phyloP scores from a whole-genome alignment of 768 basidiomycete genomes.

The Kwoniella sp. region DNA sequence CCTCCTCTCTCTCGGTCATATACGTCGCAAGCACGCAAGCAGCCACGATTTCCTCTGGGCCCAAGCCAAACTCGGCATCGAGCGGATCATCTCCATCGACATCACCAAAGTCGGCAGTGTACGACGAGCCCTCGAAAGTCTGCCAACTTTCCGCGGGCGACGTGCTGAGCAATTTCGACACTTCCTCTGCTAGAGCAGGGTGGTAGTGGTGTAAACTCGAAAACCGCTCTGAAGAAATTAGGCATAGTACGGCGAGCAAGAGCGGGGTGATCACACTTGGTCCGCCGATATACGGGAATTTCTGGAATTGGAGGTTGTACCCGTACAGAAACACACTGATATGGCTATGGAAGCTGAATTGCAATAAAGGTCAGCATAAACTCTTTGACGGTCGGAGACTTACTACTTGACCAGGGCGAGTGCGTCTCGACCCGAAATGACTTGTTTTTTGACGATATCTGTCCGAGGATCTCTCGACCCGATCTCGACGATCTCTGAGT shows the following conservation, averaged over 20 bases:
- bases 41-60: constrained; percentile 47
- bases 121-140: constrained; percentile 13
- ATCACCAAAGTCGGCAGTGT: constrained; percentile 18
- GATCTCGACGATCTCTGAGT: constrained; percentile 15
- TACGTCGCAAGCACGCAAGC: constrained; percentile 31
- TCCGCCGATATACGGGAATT: constrained; percentile 41
- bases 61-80: constrained; percentile 46
- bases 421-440: constrained; percentile 28
- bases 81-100: constrained; percentile 27
- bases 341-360: constrained; percentile 34
- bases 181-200: constrained; percentile 21
- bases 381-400: constrained; percentile 15
- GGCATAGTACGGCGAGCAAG: constrained; percentile 39
- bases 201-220: constrained; percentile 16
- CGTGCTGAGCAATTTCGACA: constrained; percentile 26
- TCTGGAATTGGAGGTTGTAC: constrained; percentile 31
- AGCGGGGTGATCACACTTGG: constrained; percentile 39
- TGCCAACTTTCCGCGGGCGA: constrained; percentile 38
- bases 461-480: constrained; percentile 32
- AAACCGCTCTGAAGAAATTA: constrained; percentile 30
- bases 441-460: constrained; percentile 35
- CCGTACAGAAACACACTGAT: constrained; percentile 34
- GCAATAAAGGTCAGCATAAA: too few species aligned
- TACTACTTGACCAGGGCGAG: constrained; percentile 32
- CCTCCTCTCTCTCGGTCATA: constrained; percentile 32